These are phyloP conservation scores for Austroboletus rostrupii DNA, from an alignment of 1,284 basidiomycete genomes.

Conservation along the genomic window DNA sequence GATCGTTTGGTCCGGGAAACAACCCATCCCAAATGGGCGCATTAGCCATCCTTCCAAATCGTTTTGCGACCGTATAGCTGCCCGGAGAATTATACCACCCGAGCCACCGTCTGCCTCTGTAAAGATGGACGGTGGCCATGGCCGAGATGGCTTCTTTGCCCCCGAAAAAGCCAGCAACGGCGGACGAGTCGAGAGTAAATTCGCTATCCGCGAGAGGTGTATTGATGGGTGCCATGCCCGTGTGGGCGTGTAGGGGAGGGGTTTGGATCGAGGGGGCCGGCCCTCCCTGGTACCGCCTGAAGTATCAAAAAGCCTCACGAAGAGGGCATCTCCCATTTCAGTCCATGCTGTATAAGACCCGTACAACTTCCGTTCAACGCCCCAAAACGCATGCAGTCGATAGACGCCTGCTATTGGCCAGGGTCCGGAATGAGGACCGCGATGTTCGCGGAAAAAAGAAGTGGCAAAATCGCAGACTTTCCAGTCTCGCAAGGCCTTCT, in stretches of 20 bases:
- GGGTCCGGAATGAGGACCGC: too few species aligned
- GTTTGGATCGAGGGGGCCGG: neutral
- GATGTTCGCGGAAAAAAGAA: too few species aligned
- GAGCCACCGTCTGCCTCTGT: neutral
- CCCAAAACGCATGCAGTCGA: too few species aligned
- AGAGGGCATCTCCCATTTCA: neutral
- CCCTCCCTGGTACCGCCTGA: neutral
- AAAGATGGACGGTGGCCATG: neutral
- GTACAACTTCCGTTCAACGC: neutral
- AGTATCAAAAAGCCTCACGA: neutral
- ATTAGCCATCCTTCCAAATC: neutral
- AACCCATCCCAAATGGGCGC: neutral
- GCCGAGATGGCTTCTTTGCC: neutral
- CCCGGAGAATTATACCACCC: neutral
- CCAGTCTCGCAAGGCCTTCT: too few species aligned
- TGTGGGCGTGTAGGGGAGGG: neutral
- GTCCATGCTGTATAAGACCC: neutral
- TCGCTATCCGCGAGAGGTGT: neutral
- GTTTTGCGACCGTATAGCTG: neutral
- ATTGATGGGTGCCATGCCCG: neutral
- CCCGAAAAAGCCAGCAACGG: neutral
- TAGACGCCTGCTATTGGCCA: too few species aligned
- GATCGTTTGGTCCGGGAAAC: neutral
- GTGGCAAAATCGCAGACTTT: too few species aligned
- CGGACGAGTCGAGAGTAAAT: neutral